Evolutionary conservation across 2,329 filamentous ascomycete species (phyloP).

Genomic region (Xylariaceae sp.): DNA sequence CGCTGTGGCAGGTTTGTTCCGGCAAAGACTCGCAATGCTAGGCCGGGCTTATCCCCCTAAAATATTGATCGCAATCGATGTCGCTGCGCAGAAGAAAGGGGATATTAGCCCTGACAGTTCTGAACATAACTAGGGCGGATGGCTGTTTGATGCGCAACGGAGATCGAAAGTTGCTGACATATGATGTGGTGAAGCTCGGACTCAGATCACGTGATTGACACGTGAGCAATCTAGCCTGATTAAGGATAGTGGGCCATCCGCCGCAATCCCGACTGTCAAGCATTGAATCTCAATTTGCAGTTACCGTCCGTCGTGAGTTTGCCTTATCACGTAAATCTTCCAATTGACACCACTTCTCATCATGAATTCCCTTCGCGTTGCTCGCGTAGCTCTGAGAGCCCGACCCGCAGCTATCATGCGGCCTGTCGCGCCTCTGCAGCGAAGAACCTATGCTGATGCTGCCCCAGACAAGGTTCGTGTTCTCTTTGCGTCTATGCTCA

Average conservation of each 20-base stretch:
- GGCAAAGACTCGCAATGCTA: too few species aligned
- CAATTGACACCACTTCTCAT: slow-evolving; percentile 50
- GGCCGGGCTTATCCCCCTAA: too few species aligned
- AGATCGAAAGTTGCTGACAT: too few species aligned
- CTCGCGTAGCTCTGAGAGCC: slow-evolving; percentile 82
- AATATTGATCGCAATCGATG: too few species aligned
- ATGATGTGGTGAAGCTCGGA: too few species aligned
- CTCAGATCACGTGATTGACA: slow-evolving; percentile 30
- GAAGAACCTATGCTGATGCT: slow-evolving; percentile 87
- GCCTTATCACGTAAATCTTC: slow-evolving; percentile 38
- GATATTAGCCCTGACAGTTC: too few species aligned
- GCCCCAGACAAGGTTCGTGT: slow-evolving; percentile 71
- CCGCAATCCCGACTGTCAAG: slow-evolving; percentile 18
- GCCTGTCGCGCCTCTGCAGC: slow-evolving; percentile 74
- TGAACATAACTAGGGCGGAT: too few species aligned
- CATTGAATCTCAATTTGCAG: slow-evolving; percentile 38
- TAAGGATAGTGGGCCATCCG: slow-evolving; percentile 23
- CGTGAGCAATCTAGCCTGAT: slow-evolving; percentile 31
- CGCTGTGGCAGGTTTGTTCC: too few species aligned
- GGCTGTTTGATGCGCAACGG: too few species aligned
- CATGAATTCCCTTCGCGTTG: slow-evolving; percentile 95
- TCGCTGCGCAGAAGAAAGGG: too few species aligned
- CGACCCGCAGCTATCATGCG: slow-evolving; percentile 72
- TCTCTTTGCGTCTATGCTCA: slow-evolving; percentile 7
- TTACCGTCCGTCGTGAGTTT: slow-evolving; percentile 37